Percentiles rank a stretch among this genome's conserved stretches.
phyloP scores from a whole-genome alignment of 116 monocot genomes.

The Phalaenopsis hybrid region DNA sequence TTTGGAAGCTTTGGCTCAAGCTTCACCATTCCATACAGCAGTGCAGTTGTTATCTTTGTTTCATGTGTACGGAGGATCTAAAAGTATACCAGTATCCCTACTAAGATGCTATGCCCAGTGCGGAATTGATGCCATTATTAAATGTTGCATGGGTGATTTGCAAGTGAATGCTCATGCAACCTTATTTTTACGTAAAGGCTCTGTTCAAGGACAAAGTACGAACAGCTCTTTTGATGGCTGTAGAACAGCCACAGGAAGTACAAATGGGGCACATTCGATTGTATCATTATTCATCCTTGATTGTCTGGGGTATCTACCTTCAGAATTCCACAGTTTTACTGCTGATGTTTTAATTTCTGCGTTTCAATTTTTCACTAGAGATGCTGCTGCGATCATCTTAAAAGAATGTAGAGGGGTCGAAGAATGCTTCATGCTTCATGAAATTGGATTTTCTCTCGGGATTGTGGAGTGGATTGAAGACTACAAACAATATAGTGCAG shows the following conservation, averaged over 20 bases:
- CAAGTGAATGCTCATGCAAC: no score
- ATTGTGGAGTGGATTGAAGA: constrained; percentile 33
- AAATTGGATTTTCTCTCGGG: constrained; percentile 34
- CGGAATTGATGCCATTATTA: no score
- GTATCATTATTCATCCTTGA: constrained; percentile 25
- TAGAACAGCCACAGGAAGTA: no score
- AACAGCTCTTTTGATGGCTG: no score
- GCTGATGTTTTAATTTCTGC: constrained; percentile 28
- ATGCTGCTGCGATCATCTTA: constrained; percentile 17
- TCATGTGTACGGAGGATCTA: constrained; percentile 24
- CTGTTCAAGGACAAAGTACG: no score
- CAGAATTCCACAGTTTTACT: constrained; percentile 29
- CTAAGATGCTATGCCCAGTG: constrained; percentile 35
- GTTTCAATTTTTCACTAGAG: constrained; percentile 16
- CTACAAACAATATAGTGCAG: constrained; percentile 16
- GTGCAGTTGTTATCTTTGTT: constrained; percentile 37
- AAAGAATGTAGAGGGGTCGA: constrained; percentile 8
- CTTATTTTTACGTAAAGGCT: no score
- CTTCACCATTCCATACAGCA: constrained; percentile 34
- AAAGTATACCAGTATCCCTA: constrained; percentile 25
- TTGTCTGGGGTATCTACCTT: constrained; percentile 32
- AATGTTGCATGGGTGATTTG: no score
- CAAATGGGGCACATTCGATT: constrained; percentile 8
- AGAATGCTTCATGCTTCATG: constrained; percentile 36
- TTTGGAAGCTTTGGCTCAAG: constrained; percentile 26